Evolutionary conservation across 2,329 filamentous ascomycete species (phyloP).

Genomic region (Penicillium sp.): DNA sequence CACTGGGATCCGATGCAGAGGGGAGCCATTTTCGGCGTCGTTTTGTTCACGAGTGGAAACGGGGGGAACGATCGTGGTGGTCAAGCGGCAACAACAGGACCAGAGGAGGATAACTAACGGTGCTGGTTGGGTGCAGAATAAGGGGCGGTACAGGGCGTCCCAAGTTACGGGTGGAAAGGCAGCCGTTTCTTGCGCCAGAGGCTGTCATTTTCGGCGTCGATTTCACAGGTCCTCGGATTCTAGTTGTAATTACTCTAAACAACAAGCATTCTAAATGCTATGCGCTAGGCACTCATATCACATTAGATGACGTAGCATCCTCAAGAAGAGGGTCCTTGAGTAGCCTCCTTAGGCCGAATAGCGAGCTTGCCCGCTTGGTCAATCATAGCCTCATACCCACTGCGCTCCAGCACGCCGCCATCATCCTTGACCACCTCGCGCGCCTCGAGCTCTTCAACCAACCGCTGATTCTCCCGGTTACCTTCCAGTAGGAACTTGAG

Average conservation of each 20-base stretch:
- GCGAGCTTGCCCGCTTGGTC: slow-evolving; percentile 47
- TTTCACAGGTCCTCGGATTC: no score
- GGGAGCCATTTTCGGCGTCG: no score
- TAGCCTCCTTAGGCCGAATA: slow-evolving; percentile 39
- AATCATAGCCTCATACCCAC: slow-evolving; percentile 47
- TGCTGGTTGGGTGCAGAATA: no score
- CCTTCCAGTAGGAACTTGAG: slow-evolving; percentile 69
- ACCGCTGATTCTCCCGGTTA: slow-evolving; percentile 55
- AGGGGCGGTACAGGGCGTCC: no score
- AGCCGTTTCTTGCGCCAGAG: no score
- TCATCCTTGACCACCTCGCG: slow-evolving; percentile 47
- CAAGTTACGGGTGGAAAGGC: no score
- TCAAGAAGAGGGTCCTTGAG: not conserved
- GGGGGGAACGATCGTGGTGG: no score
- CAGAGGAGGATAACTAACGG: no score
- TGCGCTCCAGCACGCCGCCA: slow-evolving; percentile 42
- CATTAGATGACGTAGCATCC: not conserved
- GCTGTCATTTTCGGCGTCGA: no score
- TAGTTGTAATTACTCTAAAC: not conserved
- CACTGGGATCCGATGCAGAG: no score
- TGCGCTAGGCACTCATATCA: not conserved
- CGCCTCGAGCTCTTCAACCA: slow-evolving; percentile 53
- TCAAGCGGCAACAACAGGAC: no score
- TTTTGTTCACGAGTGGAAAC: no score
- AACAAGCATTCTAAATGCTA: not conserved